Conservation (phyloP, 2,329 filamentous ascomycete species). For the Arthroderma sp. region DNA sequence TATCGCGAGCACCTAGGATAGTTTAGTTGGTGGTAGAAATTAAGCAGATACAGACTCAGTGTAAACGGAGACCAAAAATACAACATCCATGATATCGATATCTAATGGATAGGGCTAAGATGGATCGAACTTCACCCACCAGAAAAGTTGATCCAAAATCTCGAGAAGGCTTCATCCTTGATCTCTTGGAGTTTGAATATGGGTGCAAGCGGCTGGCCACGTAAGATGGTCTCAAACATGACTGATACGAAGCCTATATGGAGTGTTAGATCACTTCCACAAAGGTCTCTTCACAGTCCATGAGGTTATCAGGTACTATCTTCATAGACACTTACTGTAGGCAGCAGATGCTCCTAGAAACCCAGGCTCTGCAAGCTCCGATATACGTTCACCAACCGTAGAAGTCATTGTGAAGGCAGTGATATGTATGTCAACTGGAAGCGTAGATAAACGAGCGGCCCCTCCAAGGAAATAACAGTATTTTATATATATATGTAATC, state of each 20-base stretch:
- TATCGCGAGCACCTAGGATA: conserved; percentile 5
- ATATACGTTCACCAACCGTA: not conserved
- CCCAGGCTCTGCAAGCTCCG: not conserved
- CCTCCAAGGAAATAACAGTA: too few relatives aligned
- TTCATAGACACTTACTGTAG: not conserved
- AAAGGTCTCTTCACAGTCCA: not conserved
- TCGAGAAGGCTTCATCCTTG: conserved; percentile 31
- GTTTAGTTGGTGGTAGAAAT: not conserved
- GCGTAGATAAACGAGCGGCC: too few relatives aligned
- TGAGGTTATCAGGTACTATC: not conserved
- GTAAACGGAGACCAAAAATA: not conserved
- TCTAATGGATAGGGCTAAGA: not conserved
- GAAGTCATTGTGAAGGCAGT: not conserved
- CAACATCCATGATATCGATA: not conserved
- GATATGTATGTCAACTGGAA: too few relatives aligned
- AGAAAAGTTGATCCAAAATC: conserved; percentile 32
- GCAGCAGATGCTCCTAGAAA: not conserved
- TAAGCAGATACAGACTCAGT: too few relatives aligned
- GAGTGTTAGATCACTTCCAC: not conserved
- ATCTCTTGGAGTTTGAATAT: conserved; percentile 22
- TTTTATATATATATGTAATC: not conserved
- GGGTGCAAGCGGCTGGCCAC: conserved; percentile 27
- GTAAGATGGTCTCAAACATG: conserved; percentile 22
- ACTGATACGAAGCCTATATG: conserved; percentile 24
- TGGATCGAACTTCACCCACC: conserved; percentile 21